Evolutionary conservation across 257 asterid species (phyloP), one percentile per base, ranked within the genome.

Genomic region (Thymus quinquecostatus): DNA sequence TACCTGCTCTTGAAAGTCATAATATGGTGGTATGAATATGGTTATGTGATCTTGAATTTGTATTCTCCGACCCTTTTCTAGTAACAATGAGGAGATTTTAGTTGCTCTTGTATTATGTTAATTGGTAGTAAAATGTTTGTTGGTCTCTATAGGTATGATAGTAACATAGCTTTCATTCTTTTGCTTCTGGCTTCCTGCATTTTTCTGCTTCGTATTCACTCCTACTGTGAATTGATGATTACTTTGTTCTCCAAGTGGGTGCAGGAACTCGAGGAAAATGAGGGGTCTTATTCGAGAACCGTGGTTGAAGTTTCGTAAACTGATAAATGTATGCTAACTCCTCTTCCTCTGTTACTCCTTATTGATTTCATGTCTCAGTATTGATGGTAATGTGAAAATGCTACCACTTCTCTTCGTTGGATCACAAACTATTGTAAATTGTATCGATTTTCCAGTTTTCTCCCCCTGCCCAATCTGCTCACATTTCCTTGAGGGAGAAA

Each of bases 251-350:
- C 27, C 43, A 57, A 45, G 64, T 71, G 63, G 69, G 78, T 66
- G 11, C 11, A 56, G 49, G 61, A 66, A 40, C 66, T 48, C 27
- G n/a, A 41, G 60, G 62, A 61, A 70, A 69, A 82, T 87, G 89
- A 86, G 38, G 85, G 72, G 66, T 77, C 51, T 79, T 63, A 66
- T 85, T 61, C 81, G 71, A 50, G 60, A 55, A 67, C 68, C 80
- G 4, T 92, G 96, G 98, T 43, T 68, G 77, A 77, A 64, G 76
- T 56, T 92, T 21, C 64, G 89, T 75, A 83, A 77, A 69, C 50
- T 86, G 74, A 69, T 86, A 43, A 80, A 60, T 90, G 96, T 85
- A 73, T 60, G 81, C 58, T 38, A 11, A 64, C 34, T 14, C 60
- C 54, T 49, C 12, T 36, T 62, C 41, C 36, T 14, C 50, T 8